Evolutionary conservation across 345 rosid species (phyloP).

Genomic region (Citrus mangshanensis): DNA sequence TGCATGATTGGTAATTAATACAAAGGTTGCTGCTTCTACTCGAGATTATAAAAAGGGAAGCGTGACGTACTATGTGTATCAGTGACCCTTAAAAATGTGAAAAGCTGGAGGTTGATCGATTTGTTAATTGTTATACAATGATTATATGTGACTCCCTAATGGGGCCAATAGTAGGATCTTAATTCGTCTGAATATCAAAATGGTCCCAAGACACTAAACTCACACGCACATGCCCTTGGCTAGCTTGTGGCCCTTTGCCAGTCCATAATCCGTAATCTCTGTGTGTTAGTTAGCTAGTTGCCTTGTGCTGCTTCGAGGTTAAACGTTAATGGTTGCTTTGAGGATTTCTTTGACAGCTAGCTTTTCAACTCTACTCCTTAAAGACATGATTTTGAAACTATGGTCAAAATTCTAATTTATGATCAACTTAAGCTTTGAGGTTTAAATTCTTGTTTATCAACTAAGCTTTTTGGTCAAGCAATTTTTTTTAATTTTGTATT

Average conservation of each 20-base stretch:
- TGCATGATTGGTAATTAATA: background rate
- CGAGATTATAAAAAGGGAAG: background rate
- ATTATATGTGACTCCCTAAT: constrained; percentile 16
- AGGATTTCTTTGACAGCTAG: too few species aligned
- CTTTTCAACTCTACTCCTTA: too few species aligned
- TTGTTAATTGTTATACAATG: constrained; percentile 11
- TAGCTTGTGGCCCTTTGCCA: constrained; percentile 57
- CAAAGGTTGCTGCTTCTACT: background rate
- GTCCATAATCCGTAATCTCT: constrained; percentile 38
- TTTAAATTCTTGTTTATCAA: too few species aligned
- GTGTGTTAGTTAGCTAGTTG: constrained; percentile 6
- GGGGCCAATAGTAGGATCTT: constrained; percentile 30
- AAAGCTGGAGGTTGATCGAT: constrained; percentile 11
- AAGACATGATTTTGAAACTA: too few species aligned
- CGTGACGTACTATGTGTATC: background rate
- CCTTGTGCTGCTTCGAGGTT: background rate
- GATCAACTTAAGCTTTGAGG: too few species aligned
- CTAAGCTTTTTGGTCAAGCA: too few species aligned
- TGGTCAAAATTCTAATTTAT: too few species aligned
- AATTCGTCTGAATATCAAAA: constrained; percentile 26
- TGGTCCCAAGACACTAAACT: constrained; percentile 41
- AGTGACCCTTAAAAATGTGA: constrained; percentile 9
- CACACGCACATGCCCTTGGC: constrained; percentile 45
- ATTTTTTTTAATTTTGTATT: too few species aligned
- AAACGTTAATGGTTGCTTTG: background rate